Percentiles rank a stretch among this genome's conserved stretches.
These are phyloP conservation scores for Naganishia randhawae DNA, from an alignment of 768 basidiomycete species.

Conservation along the genomic window DNA sequence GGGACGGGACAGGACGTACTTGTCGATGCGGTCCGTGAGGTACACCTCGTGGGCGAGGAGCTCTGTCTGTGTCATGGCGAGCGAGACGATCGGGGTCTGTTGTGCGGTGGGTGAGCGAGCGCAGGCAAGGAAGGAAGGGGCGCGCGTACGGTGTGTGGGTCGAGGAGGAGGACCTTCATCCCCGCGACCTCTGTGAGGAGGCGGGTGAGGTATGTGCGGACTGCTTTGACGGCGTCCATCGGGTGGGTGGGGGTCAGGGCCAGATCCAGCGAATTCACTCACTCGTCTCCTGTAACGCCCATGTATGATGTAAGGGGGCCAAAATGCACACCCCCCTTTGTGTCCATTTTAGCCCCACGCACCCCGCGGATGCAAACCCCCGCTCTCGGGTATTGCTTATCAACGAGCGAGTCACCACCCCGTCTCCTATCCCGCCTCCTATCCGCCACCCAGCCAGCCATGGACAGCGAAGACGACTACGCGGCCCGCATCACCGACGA, in stretches of 20 bases:
- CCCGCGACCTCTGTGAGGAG: constrained; percentile 76
- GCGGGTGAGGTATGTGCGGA: constrained; percentile 87
- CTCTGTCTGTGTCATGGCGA: constrained; percentile 88
- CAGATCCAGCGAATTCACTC: too few relatives aligned
- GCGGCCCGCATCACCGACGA: neutral
- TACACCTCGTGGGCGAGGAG: constrained; percentile 94
- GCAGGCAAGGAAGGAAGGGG: constrained; percentile 4
- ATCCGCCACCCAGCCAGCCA: too few relatives aligned
- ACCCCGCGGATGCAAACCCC: neutral
- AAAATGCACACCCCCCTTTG: too few relatives aligned
- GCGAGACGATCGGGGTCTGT: constrained; percentile 86
- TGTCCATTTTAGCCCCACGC: too few relatives aligned
- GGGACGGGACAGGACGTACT: constrained; percentile 53
- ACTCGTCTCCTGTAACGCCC: neutral
- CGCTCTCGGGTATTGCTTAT: neutral
- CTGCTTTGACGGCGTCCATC: constrained; percentile 95
- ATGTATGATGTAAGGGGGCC: too few relatives aligned
- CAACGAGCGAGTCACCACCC: neutral
- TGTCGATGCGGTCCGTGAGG: constrained; percentile 95
- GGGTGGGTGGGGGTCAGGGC: constrained; percentile 27
- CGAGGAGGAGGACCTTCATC: constrained; percentile 94
- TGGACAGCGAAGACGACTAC: constrained; percentile 12
- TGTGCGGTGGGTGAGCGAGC: neutral
- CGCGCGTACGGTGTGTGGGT: constrained; percentile 77
- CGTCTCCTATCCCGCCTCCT: neutral